Conservation (phyloP, 805 yeast species). For the Kockiozyma suomiensis region DNA sequence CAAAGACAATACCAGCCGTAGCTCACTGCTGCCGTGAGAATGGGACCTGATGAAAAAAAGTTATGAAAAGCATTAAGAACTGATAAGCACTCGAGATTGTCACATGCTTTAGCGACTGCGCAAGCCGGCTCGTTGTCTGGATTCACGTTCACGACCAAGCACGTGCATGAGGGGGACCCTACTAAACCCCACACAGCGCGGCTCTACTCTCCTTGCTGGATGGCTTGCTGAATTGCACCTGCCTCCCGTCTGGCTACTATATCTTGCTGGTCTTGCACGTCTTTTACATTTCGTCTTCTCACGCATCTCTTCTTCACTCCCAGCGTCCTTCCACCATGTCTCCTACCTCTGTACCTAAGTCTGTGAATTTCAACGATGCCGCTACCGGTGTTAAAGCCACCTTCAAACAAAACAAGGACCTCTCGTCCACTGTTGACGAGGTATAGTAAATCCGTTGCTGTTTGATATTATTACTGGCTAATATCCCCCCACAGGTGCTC, state of each 20-base stretch:
- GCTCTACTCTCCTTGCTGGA: no score
- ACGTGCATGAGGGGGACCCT: not conserved
- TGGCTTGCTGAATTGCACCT: no score
- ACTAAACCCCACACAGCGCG: not conserved
- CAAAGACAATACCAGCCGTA: no score
- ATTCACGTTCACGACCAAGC: not conserved
- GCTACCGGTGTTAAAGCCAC: conserved; percentile 7
- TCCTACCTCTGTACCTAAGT: conserved; percentile 23
- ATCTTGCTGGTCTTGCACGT: no score
- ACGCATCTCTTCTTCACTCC: not conserved
- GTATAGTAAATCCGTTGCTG: not conserved
- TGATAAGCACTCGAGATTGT: no score
- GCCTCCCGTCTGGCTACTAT: no score
- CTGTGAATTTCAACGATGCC: conserved; percentile 19
- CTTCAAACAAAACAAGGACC: conserved; percentile 25
- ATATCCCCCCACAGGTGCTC: conserved; percentile 18
- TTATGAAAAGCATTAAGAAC: no score
- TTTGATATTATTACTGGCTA: not conserved
- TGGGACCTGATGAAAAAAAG: no score
- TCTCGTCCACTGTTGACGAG: conserved; percentile 25
- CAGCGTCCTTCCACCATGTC: not conserved
- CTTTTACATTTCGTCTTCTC: no score
- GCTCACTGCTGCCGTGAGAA: no score
- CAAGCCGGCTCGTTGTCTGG: no score
- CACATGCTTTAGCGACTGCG: not conserved